Evolutionary conservation across 1,139 yeast species (phyloP).

Genomic region (Yamadazyma epiphylla): DNA sequence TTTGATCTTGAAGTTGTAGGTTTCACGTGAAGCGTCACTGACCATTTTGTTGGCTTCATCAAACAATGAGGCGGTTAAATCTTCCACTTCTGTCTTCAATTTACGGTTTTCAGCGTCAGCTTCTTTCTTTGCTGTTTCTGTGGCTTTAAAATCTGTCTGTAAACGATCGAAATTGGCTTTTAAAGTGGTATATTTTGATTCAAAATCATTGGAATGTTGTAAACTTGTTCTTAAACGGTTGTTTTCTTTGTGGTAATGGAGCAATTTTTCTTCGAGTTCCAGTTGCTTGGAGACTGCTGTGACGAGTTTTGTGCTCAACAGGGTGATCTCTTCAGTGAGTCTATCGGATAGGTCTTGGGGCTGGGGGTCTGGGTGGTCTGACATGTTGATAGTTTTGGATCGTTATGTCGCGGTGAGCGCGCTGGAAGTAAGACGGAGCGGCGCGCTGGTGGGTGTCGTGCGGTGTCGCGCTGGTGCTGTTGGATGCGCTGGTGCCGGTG

Average conservation of each 20-base stretch:
- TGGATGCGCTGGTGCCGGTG: too few species aligned
- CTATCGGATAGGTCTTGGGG: slow-evolving; percentile 24
- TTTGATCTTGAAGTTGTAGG: slow-evolving; percentile 48
- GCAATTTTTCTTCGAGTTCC: slow-evolving; percentile 43
- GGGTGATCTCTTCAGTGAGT: slow-evolving; percentile 52
- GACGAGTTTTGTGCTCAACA: slow-evolving; percentile 55
- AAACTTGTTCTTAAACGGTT: slow-evolving; percentile 19
- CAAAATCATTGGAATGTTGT: slow-evolving; percentile 14
- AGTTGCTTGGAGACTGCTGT: slow-evolving; percentile 60
- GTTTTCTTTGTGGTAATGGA: slow-evolving; percentile 31
- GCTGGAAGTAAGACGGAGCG: too few species aligned
- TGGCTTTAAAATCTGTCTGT: slow-evolving; percentile 32
- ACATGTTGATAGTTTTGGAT: too few species aligned
- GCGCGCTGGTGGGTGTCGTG: too few species aligned
- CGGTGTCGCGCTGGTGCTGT: too few species aligned
- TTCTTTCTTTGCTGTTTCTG: slow-evolving; percentile 30
- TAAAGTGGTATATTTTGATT: slow-evolving; percentile 26
- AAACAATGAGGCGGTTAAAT: slow-evolving; percentile 68
- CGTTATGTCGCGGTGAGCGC: too few species aligned
- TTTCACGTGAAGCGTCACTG: slow-evolving; percentile 61
- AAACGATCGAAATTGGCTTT: slow-evolving; percentile 27
- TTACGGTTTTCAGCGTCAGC: slow-evolving; percentile 59
- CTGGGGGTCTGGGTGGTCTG: too few species aligned
- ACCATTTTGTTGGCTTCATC: slow-evolving; percentile 83
- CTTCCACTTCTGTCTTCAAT: slow-evolving; percentile 71